A percentile compares a stretch with the other conserved stretches of the same genome.
Evolutionary conservation across 2,329 filamentous ascomycete species (phyloP).

Genomic region (Ilyonectria destructans): DNA sequence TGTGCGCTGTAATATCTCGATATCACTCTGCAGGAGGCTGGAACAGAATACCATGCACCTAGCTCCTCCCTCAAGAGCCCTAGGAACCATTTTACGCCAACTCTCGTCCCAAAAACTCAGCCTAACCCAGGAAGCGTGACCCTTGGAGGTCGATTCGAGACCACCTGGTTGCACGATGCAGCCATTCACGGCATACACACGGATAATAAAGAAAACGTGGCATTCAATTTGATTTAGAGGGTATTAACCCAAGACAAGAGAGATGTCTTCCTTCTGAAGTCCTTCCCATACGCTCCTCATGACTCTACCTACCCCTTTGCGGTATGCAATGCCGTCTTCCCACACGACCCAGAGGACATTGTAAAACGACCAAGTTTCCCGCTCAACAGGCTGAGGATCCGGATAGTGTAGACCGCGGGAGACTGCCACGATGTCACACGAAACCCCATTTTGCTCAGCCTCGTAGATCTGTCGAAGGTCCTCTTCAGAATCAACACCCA

Average conservation of each 20-base stretch:
- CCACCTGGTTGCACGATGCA: no score
- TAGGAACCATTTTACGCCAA: not conserved
- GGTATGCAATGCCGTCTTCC: constrained; percentile 21
- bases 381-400: not conserved
- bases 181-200: no score
- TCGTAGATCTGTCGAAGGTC: constrained; percentile 1
- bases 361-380: constrained; percentile 15
- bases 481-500: constrained; percentile 6
- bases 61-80: not conserved
- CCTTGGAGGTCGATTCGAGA: not conserved
- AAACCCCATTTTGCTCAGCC: not conserved
- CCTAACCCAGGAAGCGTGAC: not conserved
- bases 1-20: not conserved
- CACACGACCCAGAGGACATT: constrained; percentile 32
- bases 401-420: constrained; percentile 17
- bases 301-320: constrained; percentile 24
- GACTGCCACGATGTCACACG: constrained; percentile 13
- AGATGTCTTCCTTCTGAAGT: constrained; percentile 18
- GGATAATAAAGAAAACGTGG: no score
- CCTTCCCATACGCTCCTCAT: constrained; percentile 19
- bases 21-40: not conserved
- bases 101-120: not conserved
- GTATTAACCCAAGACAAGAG: constrained; percentile 16
- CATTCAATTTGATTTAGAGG: no score
- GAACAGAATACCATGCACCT: not conserved